These are phyloP conservation scores for Saccharomycopsis vini DNA, from an alignment of 805 yeast species.

Conservation along the genomic window DNA sequence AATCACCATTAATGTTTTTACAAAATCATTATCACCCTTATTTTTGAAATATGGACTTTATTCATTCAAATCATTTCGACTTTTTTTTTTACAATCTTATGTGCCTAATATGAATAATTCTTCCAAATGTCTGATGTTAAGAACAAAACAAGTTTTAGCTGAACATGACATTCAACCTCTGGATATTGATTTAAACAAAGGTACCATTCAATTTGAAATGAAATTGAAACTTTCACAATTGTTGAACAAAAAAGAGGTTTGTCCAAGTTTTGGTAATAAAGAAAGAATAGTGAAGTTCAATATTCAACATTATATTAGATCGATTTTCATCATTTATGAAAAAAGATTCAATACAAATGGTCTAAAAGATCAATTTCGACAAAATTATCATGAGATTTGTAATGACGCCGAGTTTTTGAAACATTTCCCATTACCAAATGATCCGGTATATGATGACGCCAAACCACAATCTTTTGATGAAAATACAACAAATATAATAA, in stretches of 20 bases:
- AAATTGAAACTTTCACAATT: neutral
- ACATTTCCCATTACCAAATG: too few species aligned
- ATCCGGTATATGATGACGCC: too few species aligned
- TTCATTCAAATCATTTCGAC: neutral
- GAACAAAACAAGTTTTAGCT: slow-evolving; percentile 2
- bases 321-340: slow-evolving; percentile 5
- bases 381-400: too few species aligned
- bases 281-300: slow-evolving; percentile 3
- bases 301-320: slow-evolving; percentile 7
- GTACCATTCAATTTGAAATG: neutral
- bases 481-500: too few species aligned
- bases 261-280: slow-evolving; percentile 5
- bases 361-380: too few species aligned
- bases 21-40: neutral
- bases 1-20: neutral
- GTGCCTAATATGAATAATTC: neutral
- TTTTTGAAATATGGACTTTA: neutral
- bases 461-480: too few species aligned
- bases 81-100: slow-evolving; percentile 5
- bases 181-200: neutral
- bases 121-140: neutral
- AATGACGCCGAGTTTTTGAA: too few species aligned
- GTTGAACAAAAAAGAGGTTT: neutral
- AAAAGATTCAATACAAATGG: too few species aligned
- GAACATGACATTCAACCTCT: neutral